phyloP scores from a whole-genome alignment of 805 yeast species.

The Metschnikowia amazonensis region DNA sequence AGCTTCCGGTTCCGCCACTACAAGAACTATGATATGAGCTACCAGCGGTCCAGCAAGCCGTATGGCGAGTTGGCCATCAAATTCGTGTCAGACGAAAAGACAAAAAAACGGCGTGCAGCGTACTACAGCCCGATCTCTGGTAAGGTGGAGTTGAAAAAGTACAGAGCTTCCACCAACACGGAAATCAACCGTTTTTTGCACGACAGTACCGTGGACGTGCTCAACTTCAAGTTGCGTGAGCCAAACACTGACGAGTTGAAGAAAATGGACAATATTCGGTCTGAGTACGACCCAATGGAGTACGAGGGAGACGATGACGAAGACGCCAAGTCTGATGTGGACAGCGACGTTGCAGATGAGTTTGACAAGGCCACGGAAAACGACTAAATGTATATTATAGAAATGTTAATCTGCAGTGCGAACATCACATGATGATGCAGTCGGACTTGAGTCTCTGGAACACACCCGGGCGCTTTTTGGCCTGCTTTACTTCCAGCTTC shows the following conservation, averaged over 20 bases:
- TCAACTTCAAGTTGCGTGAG: constrained; percentile 63
- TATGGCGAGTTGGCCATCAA: constrained; percentile 67
- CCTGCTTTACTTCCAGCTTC: neutral
- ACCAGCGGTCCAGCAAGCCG: constrained; percentile 42
- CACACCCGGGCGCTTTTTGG: neutral
- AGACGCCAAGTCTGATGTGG: constrained; percentile 27
- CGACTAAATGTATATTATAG: constrained; percentile 11
- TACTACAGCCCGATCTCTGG: constrained; percentile 76
- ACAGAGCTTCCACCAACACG: constrained; percentile 64
- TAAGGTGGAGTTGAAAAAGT: constrained; percentile 75
- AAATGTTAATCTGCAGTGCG: neutral
- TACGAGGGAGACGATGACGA: constrained; percentile 59
- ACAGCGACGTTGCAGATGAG: constrained; percentile 23
- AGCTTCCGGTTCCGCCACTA: constrained; percentile 57
- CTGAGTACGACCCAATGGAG: constrained; percentile 74
- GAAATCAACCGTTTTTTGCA: constrained; percentile 52
- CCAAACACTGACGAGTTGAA: constrained; percentile 68
- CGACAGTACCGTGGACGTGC: constrained; percentile 55
- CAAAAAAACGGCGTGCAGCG: constrained; percentile 51
- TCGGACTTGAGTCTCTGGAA: constrained; percentile 1
- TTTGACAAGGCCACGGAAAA: constrained; percentile 20
- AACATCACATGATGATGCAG: neutral
- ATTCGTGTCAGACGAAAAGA: constrained; percentile 38
- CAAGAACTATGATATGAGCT: constrained; percentile 78
- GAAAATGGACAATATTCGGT: constrained; percentile 63